Evolutionary conservation across 2,329 filamentous ascomycete species (phyloP).

Genomic region (Thelonectria rubi): DNA sequence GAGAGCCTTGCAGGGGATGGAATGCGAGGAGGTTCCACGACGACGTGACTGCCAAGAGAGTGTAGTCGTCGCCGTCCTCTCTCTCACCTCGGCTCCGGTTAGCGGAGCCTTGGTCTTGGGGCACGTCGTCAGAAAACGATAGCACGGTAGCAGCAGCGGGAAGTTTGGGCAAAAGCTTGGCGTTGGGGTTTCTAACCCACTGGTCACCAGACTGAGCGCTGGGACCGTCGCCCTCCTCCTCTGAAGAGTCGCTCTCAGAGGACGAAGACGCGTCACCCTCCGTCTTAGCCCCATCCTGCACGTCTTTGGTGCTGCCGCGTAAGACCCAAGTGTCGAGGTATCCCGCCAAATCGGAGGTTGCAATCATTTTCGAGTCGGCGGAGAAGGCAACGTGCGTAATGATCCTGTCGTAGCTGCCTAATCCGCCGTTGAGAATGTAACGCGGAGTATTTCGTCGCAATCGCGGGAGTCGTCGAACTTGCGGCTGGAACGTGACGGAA

Average conservation of each 20-base stretch:
- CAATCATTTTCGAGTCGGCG: conserved; percentile 80
- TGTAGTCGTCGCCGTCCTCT: conserved; percentile 55
- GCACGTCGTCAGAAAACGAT: conserved; percentile 68
- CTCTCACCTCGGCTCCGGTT: conserved; percentile 39
- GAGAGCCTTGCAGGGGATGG: conserved; percentile 76
- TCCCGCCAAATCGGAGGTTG: conserved; percentile 82
- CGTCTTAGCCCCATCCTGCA: conserved; percentile 45
- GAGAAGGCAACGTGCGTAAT: conserved; percentile 83
- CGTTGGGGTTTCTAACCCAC: conserved; percentile 80
- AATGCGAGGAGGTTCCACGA: conserved; percentile 78
- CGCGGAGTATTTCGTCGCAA: conserved; percentile 64
- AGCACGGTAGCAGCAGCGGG: conserved; percentile 71
- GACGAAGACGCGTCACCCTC: conserved; percentile 48
- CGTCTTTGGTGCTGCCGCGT: conserved; percentile 51
- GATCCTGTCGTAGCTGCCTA: conserved; percentile 79
- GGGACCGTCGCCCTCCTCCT: conserved; percentile 55
- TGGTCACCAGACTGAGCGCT: conserved; percentile 55
- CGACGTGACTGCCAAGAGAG: conserved; percentile 62
- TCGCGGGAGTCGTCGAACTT: conserved; percentile 59
- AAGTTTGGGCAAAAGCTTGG: conserved; percentile 74
- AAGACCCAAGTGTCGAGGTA: conserved; percentile 89
- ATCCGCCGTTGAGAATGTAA: conserved; percentile 68
- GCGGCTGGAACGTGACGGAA: conserved; percentile 44
- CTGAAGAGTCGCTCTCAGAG: conserved; percentile 53
- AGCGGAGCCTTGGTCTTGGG: conserved; percentile 41